Percentiles rank a stretch among this genome's conserved stretches.
Conservation (phyloP, 176 grass and related monocot genomes). For the Ensete ventricosum region DNA sequence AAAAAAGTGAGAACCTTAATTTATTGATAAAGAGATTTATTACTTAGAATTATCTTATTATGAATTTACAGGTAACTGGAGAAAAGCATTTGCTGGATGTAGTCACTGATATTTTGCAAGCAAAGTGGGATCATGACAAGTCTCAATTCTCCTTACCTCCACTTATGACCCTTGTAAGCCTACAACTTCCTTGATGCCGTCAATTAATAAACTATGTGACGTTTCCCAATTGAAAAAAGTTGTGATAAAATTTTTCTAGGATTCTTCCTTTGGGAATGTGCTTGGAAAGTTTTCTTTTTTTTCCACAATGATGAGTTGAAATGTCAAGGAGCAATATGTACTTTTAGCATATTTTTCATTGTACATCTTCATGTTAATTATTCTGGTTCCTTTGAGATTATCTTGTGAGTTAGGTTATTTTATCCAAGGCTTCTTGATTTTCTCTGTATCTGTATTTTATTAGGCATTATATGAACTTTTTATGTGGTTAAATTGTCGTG, state of each 20-base stretch:
- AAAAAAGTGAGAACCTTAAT: neutral
- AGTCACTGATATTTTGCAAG: slow-evolving; percentile 52
- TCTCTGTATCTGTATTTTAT: neutral
- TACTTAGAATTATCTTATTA: slow-evolving; percentile 12
- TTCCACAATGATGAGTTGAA: too few relatives aligned
- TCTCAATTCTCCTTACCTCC: slow-evolving; percentile 74
- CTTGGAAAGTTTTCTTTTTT: too few relatives aligned
- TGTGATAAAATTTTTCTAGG: neutral
- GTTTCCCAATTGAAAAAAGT: neutral
- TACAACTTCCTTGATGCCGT: slow-evolving; percentile 5
- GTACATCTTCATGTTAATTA: too few relatives aligned
- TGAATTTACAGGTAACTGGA: slow-evolving; percentile 41
- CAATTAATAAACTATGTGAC: neutral
- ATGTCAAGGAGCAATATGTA: too few relatives aligned
- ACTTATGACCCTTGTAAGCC: slow-evolving; percentile 77
- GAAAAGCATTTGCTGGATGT: slow-evolving; percentile 41
- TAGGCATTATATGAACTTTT: slow-evolving; percentile 5
- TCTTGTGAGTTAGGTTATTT: too few relatives aligned
- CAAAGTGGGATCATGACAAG: slow-evolving; percentile 79
- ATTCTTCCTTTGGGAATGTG: neutral
- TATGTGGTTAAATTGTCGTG: slow-evolving; percentile 2
- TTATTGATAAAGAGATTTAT: neutral
- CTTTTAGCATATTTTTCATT: too few relatives aligned
- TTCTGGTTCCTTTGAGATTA: too few relatives aligned
- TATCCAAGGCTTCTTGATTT: too few relatives aligned